These are phyloP conservation scores for Xylariomycetidae sp. DNA, from an alignment of 2,329 filamentous ascomycete species.

Conservation along the genomic window DNA sequence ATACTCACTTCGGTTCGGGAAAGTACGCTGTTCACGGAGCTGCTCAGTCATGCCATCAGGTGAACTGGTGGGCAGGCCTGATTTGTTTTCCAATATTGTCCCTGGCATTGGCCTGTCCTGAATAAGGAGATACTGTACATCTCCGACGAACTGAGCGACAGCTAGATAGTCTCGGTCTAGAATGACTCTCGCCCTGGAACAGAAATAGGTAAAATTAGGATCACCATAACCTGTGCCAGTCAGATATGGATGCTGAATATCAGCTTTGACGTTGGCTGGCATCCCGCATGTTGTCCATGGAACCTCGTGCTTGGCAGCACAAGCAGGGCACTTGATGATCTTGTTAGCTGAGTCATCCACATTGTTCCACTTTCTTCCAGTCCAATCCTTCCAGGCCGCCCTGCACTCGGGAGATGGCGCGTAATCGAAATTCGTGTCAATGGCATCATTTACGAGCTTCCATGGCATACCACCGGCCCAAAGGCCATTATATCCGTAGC, in stretches of 20 bases:
- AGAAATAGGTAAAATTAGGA: constrained; percentile 45
- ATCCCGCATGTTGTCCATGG: constrained; percentile 57
- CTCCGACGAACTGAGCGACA: constrained; percentile 56
- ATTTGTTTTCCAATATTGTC: constrained; percentile 53
- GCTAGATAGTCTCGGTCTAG: constrained; percentile 56
- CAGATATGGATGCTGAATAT: constrained; percentile 31
- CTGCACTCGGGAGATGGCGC: constrained; percentile 38
- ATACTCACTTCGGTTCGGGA: constrained; percentile 58
- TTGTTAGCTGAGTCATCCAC: constrained; percentile 45
- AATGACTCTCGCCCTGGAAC: constrained; percentile 42
- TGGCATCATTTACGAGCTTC: constrained; percentile 51
- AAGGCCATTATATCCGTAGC: constrained; percentile 46
- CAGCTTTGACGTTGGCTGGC: constrained; percentile 28
- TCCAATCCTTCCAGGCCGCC: constrained; percentile 41
- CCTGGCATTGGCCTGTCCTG: constrained; percentile 58
- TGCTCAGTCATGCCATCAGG: no score
- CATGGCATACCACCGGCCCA: constrained; percentile 67
- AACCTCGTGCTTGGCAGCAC: constrained; percentile 35
- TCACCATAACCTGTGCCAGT: constrained; percentile 58
- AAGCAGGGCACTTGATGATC: constrained; percentile 51
- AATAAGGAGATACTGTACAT: constrained; percentile 45
- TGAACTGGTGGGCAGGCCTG: constrained; percentile 54
- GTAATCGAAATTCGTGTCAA: constrained; percentile 58
- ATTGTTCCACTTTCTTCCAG: constrained; percentile 56
- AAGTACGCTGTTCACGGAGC: constrained; percentile 42